phyloP scores from a whole-genome alignment of 2,329 filamentous ascomycete genomes.

The Dactylonectria estremocensis region DNA sequence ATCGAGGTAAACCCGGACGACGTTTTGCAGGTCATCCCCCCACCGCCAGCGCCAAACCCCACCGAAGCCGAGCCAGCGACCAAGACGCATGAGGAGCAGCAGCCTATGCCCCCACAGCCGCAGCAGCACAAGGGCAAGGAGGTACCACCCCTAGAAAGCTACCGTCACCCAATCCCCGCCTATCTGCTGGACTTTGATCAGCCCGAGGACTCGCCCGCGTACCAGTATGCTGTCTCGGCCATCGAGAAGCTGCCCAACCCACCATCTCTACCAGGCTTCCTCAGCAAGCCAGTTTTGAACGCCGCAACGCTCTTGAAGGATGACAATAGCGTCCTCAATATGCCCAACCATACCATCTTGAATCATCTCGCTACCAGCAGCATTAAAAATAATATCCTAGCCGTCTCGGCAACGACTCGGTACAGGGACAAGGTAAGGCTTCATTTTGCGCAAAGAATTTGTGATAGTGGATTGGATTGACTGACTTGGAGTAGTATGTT shows the following conservation, averaged over 20 bases:
- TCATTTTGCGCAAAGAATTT: not conserved
- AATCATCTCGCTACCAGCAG: conserved; percentile 98
- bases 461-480: not conserved
- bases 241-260: conserved; percentile 87
- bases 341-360: conserved; percentile 96
- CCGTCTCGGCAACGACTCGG: conserved; percentile 96
- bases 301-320: conserved; percentile 94
- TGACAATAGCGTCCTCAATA: conserved; percentile 95
- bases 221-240: conserved; percentile 81
- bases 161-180: conserved; percentile 82
- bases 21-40: conserved; percentile 54
- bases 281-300: conserved; percentile 96
- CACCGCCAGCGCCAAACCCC: conserved; percentile 52
- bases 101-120: conserved; percentile 1
- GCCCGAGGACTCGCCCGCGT: conserved; percentile 82
- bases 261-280: conserved; percentile 88
- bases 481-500: conserved; percentile 79
- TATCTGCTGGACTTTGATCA: conserved; percentile 92
- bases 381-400: conserved; percentile 96
- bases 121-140: conserved; percentile 68
- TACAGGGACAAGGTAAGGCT: conserved; percentile 89
- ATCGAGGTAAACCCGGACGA: conserved; percentile 91
- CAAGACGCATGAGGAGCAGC: conserved; percentile 26
- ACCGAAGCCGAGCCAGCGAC: conserved; percentile 42
- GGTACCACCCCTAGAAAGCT: conserved; percentile 71